phyloP scores from a whole-genome alignment of 306 rosid species.

The Cajanus cajan region DNA sequence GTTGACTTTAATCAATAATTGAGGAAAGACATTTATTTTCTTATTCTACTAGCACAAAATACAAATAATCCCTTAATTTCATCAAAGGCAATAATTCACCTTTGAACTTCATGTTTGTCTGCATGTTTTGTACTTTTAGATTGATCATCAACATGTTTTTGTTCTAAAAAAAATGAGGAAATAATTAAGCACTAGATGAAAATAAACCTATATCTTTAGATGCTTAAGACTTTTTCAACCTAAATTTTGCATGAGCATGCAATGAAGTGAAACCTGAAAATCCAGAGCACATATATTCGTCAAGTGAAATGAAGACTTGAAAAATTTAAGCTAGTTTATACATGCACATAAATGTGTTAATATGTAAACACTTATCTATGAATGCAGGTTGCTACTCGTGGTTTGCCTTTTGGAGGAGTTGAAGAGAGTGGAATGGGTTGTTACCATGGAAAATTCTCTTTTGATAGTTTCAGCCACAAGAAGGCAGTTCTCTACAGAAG shows the following conservation, averaged over 20 bases:
- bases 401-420: slow-evolving; percentile 88
- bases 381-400: slow-evolving; percentile 56
- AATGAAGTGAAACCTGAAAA: not conserved
- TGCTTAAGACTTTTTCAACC: not conserved
- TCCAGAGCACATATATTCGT: not conserved
- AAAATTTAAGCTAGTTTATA: not conserved
- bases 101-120: not conserved
- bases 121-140: not conserved
- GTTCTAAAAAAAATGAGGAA: not conserved
- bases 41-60: not conserved
- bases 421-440: slow-evolving; percentile 91
- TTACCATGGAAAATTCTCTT: slow-evolving; percentile 83
- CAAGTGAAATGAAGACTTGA: not conserved
- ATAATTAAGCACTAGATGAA: not conserved
- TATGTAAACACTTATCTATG: not conserved
- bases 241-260: not conserved
- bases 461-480: slow-evolving; percentile 77
- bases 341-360: not conserved
- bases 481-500: slow-evolving; percentile 74
- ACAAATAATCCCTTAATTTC: not conserved
- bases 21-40: not conserved
- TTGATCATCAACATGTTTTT: not conserved
- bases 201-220: not conserved
- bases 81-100: not conserved
- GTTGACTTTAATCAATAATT: not conserved